Percentiles rank a stretch among this genome's conserved stretches.
phyloP scores from a whole-genome alignment of 129 eudicot species.

The Escallonia rubra region DNA sequence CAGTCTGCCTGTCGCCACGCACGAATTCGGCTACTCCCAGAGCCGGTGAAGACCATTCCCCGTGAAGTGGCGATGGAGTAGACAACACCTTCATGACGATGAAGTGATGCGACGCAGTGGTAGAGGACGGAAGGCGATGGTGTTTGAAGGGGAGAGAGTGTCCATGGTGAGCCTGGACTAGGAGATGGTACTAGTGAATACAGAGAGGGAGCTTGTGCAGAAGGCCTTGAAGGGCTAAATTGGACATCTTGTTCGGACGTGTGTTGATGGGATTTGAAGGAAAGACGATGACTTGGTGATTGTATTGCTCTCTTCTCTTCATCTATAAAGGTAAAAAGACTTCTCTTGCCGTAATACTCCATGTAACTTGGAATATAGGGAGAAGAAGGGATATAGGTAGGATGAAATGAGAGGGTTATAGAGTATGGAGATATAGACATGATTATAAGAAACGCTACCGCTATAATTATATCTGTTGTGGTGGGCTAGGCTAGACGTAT shows the following conservation, averaged over 20 bases:
- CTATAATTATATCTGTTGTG: no score
- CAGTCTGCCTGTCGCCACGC: constrained; percentile 57
- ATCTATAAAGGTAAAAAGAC: no score
- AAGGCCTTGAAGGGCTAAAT: constrained; percentile 20
- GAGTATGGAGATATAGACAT: no score
- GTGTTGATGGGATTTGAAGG: no score
- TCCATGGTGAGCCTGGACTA: constrained; percentile 39
- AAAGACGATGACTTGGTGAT: no score
- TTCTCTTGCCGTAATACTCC: no score
- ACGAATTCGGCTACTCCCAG: constrained; percentile 39
- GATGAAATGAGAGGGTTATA: no score
- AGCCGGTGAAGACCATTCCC: constrained; percentile 44
- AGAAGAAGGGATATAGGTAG: no score
- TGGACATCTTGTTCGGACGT: constrained; percentile 2
- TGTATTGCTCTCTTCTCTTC: no score
- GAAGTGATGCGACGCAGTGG: constrained; percentile 61
- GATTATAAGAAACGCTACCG: no score
- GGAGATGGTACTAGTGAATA: constrained; percentile 28
- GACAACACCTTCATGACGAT: constrained; percentile 54
- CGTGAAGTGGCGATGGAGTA: constrained; percentile 33
- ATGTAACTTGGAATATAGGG: no score
- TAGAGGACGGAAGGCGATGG: constrained; percentile 42
- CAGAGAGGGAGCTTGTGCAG: not conserved
- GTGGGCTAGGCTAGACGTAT: no score
- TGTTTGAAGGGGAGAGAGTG: constrained; percentile 39